These are phyloP conservation scores for Violaceomyces palustris DNA, from an alignment of 1,284 basidiomycete species.

Conservation along the genomic window DNA sequence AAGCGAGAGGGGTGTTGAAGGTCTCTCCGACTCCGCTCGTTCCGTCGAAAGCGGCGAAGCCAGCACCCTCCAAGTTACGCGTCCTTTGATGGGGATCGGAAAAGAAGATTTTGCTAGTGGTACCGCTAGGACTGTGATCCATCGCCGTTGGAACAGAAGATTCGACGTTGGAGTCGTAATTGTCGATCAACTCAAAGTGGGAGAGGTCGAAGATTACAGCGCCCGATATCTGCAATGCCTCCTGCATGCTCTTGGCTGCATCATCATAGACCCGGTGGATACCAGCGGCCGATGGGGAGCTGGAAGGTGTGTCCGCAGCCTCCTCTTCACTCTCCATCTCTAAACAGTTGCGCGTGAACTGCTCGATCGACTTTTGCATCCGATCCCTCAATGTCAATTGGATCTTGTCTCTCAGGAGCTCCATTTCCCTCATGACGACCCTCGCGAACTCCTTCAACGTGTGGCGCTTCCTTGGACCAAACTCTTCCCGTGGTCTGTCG, in stretches of 20 bases:
- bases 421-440: slow-evolving; percentile 91
- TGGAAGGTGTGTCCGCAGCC: slow-evolving; percentile 5
- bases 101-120: slow-evolving; percentile 42
- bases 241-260: slow-evolving; percentile 78
- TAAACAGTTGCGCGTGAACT: slow-evolving; percentile 87
- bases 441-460: slow-evolving; percentile 86
- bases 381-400: slow-evolving; percentile 83
- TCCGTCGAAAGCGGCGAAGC: slow-evolving; percentile 26
- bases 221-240: slow-evolving; percentile 84
- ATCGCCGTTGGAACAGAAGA: slow-evolving; percentile 7
- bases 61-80: not conserved
- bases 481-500: slow-evolving; percentile 74
- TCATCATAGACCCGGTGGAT: slow-evolving; percentile 47
- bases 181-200: slow-evolving; percentile 80
- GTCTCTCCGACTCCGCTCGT: slow-evolving; percentile 27
- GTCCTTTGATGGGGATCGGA: slow-evolving; percentile 19
- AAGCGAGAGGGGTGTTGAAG: slow-evolving; percentile 10
- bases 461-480: slow-evolving; percentile 80
- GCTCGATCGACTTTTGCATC: slow-evolving; percentile 90
- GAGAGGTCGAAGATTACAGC: slow-evolving; percentile 86
- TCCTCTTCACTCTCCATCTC: slow-evolving; percentile 67
- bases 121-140: slow-evolving; percentile 49
- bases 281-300: slow-evolving; percentile 7
- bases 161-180: slow-evolving; percentile 63
- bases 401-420: slow-evolving; percentile 89